These are phyloP conservation scores for Penicillium sclerotigenum DNA, from an alignment of 2,329 filamentous ascomycete genomes.

Conservation along the genomic window DNA sequence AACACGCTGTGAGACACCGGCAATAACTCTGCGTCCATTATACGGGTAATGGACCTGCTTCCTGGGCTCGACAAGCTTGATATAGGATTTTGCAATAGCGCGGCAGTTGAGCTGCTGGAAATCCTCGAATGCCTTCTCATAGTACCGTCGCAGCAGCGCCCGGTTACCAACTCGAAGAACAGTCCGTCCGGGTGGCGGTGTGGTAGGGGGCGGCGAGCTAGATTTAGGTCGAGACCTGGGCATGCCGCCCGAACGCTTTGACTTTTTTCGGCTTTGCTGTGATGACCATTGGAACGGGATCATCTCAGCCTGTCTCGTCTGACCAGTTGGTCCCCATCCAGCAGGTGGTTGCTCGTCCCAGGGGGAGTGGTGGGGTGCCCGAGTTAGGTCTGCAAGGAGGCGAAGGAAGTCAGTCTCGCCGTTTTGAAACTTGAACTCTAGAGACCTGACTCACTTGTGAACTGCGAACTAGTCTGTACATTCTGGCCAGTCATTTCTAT, in stretches of 20 bases:
- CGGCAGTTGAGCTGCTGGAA: slow-evolving; percentile 49
- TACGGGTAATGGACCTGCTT: slow-evolving; percentile 51
- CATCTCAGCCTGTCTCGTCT: slow-evolving; percentile 20
- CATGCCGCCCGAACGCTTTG: slow-evolving; percentile 22
- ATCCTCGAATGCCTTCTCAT: slow-evolving; percentile 40
- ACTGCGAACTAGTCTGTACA: slow-evolving; percentile 20
- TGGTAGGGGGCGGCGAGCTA: slow-evolving; percentile 15
- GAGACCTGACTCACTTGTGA: slow-evolving; percentile 24
- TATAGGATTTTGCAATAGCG: slow-evolving; percentile 45
- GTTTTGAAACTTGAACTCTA: background rate
- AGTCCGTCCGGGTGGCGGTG: slow-evolving; percentile 21
- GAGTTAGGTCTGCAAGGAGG: slow-evolving; percentile 7
- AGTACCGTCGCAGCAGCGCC: slow-evolving; percentile 35
- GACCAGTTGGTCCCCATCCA: slow-evolving; percentile 26
- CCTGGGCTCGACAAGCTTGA: slow-evolving; percentile 47
- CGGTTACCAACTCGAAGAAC: slow-evolving; percentile 30
- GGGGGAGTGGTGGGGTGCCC: slow-evolving; percentile 4
- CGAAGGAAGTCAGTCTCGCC: background rate
- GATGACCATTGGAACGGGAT: slow-evolving; percentile 36
- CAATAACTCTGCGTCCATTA: slow-evolving; percentile 39
- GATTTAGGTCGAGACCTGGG: slow-evolving; percentile 18
- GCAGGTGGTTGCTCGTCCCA: slow-evolving; percentile 16
- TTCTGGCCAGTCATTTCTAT: slow-evolving; percentile 27
- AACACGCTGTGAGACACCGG: slow-evolving; percentile 30
- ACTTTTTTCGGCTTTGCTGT: slow-evolving; percentile 26